phyloP scores from a whole-genome alignment of 2,329 filamentous ascomycete genomes.

The Aspergillus ibericus region DNA sequence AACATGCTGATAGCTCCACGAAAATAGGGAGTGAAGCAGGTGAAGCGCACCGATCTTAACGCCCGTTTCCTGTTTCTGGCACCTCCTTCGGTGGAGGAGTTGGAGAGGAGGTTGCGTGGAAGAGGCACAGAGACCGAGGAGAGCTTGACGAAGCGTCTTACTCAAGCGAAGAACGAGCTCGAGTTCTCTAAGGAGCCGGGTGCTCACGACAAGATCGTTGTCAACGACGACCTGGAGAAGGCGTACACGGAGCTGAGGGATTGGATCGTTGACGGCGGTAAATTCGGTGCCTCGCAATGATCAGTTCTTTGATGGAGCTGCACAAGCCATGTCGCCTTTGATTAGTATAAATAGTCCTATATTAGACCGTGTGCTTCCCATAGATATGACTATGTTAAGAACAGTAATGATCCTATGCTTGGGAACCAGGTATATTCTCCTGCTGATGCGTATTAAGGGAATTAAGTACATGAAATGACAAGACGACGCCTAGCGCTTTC shows the following conservation, averaged over 20 bases:
- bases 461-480: slow-evolving; percentile 38
- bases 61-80: slow-evolving; percentile 83
- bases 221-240: slow-evolving; percentile 65
- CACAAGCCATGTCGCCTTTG: background rate
- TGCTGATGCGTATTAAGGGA: slow-evolving; percentile 34
- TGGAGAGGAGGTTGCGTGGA: slow-evolving; percentile 73
- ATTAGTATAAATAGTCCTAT: no score
- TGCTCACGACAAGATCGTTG: slow-evolving; percentile 64
- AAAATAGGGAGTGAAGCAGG: slow-evolving; percentile 79
- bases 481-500: slow-evolving; percentile 26
- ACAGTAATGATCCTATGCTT: slow-evolving; percentile 2
- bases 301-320: background rate
- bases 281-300: slow-evolving; percentile 32
- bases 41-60: slow-evolving; percentile 71
- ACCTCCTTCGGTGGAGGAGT: slow-evolving; percentile 70
- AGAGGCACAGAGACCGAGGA: slow-evolving; percentile 78
- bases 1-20: slow-evolving; percentile 1
- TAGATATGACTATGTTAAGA: background rate
- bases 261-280: slow-evolving; percentile 49
- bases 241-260: slow-evolving; percentile 56
- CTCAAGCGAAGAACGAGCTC: slow-evolving; percentile 72
- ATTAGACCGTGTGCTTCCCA: background rate
- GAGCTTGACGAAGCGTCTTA: slow-evolving; percentile 64
- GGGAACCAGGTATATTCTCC: slow-evolving; percentile 23
- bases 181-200: slow-evolving; percentile 69